Conservation (phyloP, 345 rosid genomes). For the Clausena lansium region DNA sequence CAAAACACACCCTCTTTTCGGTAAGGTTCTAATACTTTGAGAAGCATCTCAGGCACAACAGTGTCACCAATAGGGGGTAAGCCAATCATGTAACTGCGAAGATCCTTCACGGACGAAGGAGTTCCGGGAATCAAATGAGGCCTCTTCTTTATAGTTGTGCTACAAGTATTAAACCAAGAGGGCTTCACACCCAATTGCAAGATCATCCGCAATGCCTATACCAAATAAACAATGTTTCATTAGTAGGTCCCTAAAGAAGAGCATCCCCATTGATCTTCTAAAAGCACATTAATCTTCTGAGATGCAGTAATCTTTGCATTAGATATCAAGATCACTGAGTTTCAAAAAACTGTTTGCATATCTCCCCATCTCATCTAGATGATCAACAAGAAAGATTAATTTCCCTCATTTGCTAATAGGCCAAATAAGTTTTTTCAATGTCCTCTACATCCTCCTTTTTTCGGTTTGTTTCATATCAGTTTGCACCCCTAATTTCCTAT, state of each 20-base stretch:
- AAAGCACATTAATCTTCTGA: conserved; percentile 6
- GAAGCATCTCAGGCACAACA: conserved; percentile 95
- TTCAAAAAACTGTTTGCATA: background rate
- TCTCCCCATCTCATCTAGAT: background rate
- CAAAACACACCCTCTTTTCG: conserved; percentile 64
- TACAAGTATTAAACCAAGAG: conserved; percentile 87
- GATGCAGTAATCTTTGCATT: background rate
- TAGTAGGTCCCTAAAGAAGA: background rate
- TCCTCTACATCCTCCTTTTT: background rate
- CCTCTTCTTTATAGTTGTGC: conserved; percentile 69
- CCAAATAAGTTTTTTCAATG: background rate
- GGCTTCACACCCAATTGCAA: conserved; percentile 94
- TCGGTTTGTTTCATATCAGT: background rate
- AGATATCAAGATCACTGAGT: conserved; percentile 5
- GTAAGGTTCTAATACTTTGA: conserved; percentile 92
- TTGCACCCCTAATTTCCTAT: background rate
- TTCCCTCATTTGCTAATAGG: background rate
- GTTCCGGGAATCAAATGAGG: conserved; percentile 74
- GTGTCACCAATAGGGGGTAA: conserved; percentile 80
- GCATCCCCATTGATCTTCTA: background rate
- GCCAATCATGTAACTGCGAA: conserved; percentile 84
- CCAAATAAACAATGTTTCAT: conserved; percentile 17
- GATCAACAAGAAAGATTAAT: conserved; percentile 6
- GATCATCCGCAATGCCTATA: conserved; percentile 93
- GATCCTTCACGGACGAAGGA: conserved; percentile 66